Evolutionary conservation across 495 filamentous ascomycete genomes (phyloP), one percentile per base, ranked within the genome.

Genomic region (Penicillium alfredii): DNA sequence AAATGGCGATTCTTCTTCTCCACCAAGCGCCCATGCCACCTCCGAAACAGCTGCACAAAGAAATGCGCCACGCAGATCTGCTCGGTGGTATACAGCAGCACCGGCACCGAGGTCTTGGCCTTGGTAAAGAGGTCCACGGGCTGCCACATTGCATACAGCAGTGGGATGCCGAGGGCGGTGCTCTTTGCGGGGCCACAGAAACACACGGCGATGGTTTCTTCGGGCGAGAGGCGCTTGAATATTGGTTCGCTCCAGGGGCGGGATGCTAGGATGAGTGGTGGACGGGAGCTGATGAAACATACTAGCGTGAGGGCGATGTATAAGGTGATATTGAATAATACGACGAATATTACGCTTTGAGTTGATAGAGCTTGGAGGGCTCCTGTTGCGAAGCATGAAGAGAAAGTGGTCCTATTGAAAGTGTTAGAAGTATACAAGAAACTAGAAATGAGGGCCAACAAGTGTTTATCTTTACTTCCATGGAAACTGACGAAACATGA

Each of bases 141-240:
- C 8, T 56, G 54, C 71, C 71, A 77, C 71, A 77, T 74, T 6
- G 72, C 64, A 42, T 71, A 68, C 19, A 72, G 43, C 22, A 77
- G 36, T 0, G 71, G 71, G 10, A 77, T 72, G 2, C 72, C 73
- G 3, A 76, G 49, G 8, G 68, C 69, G 7, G 72, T 76, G 29
- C 72, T 77, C 49, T 77, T 77, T 14, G 73, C 72, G 1, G 73
- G 72, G 1, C 68, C 72, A 38, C 73, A 77, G 50, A 75, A 76
- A 41, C 73, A 77, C 1, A 74, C 64, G 5, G 72, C 72, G 38
- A 76, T 65, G 1, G 73, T 66, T 33, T 73, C 66, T 31, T 70
- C 63, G 2, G 62, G 56, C 0, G 68, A 44, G 45, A 75, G 63
- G 25, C 47, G 58, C 35, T 48, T 58, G 22, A 74, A 55, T 0